Conservation (phyloP, 306 rosid species). For the Oxytropis ochrocephala region DNA sequence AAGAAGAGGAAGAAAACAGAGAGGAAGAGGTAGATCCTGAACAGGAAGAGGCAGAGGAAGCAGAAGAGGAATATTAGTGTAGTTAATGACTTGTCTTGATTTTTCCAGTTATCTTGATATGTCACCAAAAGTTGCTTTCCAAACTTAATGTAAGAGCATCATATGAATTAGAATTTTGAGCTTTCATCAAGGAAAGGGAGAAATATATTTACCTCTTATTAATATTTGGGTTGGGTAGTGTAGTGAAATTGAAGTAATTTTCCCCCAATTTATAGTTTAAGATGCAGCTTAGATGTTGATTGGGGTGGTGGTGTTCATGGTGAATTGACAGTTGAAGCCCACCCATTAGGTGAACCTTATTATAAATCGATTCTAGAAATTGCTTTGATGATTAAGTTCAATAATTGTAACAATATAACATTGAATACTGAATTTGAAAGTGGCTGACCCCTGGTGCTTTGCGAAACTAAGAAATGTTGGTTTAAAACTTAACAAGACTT, state of each 20-base stretch:
- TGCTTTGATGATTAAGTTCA: no score
- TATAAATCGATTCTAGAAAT: no score
- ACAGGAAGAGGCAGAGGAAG: constrained; percentile 32
- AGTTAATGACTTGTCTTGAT: constrained; percentile 12
- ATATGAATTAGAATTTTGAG: background rate
- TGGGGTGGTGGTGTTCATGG: background rate
- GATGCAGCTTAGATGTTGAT: background rate
- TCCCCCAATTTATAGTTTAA: background rate
- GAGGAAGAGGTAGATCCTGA: constrained; percentile 47
- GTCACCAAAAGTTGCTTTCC: constrained; percentile 4
- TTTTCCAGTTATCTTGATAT: constrained; percentile 11
- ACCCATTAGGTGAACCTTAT: no score
- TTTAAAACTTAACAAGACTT: no score
- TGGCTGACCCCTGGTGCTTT: no score
- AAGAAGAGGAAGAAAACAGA: constrained; percentile 33
- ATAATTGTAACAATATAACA: no score
- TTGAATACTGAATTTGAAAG: no score
- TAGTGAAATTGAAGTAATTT: background rate
- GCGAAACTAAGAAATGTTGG: no score
- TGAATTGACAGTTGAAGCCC: background rate
- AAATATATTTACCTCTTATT: background rate
- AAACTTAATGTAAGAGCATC: background rate
- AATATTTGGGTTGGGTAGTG: background rate
- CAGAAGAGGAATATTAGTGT: constrained; percentile 1
- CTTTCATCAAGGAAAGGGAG: background rate